These are phyloP conservation scores for Poterioochromonas sp. DNA, from an alignment of 352 stramenopile species.

Conservation along the genomic window DNA sequence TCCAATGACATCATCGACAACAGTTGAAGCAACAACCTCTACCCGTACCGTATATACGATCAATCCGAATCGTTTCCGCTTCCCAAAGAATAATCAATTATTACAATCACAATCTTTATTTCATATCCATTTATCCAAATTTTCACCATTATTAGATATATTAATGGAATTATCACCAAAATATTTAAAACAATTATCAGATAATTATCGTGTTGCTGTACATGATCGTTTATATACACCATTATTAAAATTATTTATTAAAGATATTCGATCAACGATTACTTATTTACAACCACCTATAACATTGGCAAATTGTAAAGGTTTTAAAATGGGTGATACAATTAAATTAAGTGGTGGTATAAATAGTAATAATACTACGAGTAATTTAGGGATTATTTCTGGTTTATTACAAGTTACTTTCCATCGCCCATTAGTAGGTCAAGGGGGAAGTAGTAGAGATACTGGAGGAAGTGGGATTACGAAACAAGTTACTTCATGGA, in stretches of 20 bases:
- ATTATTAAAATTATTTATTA: conserved; percentile 3
- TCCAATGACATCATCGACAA: background rate
- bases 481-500: background rate
- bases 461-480: background rate
- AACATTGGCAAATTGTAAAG: background rate
- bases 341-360: no score
- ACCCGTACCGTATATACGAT: background rate
- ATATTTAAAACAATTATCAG: background rate
- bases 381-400: no score
- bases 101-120: background rate
- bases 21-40: background rate
- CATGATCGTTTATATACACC: background rate
- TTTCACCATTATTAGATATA: background rate
- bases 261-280: background rate
- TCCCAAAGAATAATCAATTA: background rate
- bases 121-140: background rate
- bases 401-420: background rate
- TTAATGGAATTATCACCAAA: background rate
- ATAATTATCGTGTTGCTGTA: background rate
- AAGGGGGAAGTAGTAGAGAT: no score
- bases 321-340: no score
- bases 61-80: background rate
- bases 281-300: background rate
- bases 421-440: background rate
- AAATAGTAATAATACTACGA: no score